phyloP scores from a whole-genome alignment of 1,284 basidiomycete genomes.

The Irpex sp. region DNA sequence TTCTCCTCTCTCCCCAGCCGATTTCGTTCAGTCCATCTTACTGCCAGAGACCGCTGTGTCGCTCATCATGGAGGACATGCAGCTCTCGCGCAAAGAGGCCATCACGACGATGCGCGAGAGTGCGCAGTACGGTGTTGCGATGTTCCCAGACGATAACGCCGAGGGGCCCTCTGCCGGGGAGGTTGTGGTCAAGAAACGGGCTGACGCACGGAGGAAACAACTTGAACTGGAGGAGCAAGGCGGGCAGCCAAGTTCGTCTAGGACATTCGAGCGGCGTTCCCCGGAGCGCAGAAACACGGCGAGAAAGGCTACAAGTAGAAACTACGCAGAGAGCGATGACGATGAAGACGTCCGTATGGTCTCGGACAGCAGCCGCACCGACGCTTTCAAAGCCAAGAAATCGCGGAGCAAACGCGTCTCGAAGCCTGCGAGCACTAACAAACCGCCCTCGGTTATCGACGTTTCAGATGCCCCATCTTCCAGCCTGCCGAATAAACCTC shows the following conservation, averaged over 20 bases:
- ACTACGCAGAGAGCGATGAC: neutral
- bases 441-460: neutral
- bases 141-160: conserved; percentile 62
- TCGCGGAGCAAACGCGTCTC: neutral
- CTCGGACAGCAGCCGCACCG: neutral
- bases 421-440: neutral
- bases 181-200: conserved; percentile 61
- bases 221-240: conserved; percentile 50
- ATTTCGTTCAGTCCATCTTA: conserved; percentile 68
- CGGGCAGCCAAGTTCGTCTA: neutral
- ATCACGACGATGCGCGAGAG: conserved; percentile 64
- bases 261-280: neutral
- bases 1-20: conserved; percentile 56
- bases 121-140: conserved; percentile 66
- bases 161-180: conserved; percentile 30
- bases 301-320: neutral
- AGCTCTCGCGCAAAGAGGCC: conserved; percentile 39
- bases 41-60: conserved; percentile 71
- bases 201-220: conserved; percentile 52
- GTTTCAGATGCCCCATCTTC: neutral
- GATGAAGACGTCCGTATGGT: neutral
- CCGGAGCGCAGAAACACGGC: neutral
- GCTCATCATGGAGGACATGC: conserved; percentile 66
- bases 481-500: neutral
- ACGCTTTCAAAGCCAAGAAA: neutral